Percentiles rank a stretch among this genome's conserved stretches.
phyloP scores from a whole-genome alignment of 1,139 yeast species.

The Geotrichum citri-aurantii region DNA sequence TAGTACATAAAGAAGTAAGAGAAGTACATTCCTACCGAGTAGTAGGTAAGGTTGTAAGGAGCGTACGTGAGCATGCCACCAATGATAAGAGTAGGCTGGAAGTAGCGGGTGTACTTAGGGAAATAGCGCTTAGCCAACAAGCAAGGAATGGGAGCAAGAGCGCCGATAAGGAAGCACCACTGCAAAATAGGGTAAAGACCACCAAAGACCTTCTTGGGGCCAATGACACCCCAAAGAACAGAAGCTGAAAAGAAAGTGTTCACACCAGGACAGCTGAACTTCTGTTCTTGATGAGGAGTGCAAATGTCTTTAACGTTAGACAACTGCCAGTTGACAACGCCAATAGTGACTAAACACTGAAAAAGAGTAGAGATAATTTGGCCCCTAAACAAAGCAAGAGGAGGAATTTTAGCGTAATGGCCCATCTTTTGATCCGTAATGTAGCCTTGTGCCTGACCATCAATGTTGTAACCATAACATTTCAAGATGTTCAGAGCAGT shows the following conservation, averaged over 20 bases:
- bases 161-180: constrained; percentile 51
- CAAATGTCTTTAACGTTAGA: constrained; percentile 45
- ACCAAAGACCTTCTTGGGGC: constrained; percentile 49
- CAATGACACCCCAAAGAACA: constrained; percentile 56
- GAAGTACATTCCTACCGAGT: constrained; percentile 47
- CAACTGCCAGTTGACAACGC: constrained; percentile 49
- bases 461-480: constrained; percentile 53
- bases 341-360: constrained; percentile 43
- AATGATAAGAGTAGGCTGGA: constrained; percentile 50
- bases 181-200: constrained; percentile 42
- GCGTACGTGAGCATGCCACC: constrained; percentile 37
- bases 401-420: constrained; percentile 55
- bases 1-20: constrained; percentile 53
- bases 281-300: constrained; percentile 36
- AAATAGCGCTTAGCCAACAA: constrained; percentile 37
- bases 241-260: constrained; percentile 26
- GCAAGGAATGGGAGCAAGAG: constrained; percentile 40
- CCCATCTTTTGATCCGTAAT: constrained; percentile 52
- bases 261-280: constrained; percentile 37
- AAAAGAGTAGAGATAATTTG: constrained; percentile 43
- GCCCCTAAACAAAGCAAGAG: constrained; percentile 53
- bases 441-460: constrained; percentile 55
- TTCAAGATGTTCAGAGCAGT: constrained; percentile 51
- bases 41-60: constrained; percentile 52
- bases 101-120: constrained; percentile 29